Conservation (phyloP, 768 basidiomycete genomes). For the Amanita brunnescens region DNA sequence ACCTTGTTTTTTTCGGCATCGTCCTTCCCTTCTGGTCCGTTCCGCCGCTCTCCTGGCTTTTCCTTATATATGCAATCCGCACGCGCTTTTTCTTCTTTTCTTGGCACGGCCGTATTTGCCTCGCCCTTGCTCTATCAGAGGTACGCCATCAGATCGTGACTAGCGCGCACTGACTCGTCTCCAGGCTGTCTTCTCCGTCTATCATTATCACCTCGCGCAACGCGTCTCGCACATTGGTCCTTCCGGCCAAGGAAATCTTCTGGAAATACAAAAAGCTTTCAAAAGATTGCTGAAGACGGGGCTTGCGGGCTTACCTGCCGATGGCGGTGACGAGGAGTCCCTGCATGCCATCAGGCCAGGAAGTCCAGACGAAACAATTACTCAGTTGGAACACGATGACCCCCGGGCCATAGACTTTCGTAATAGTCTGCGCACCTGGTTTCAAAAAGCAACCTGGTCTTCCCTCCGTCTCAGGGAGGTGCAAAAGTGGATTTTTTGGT, state of each 20-base stretch:
- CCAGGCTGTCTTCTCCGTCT: slow-evolving; percentile 63
- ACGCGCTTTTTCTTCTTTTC: slow-evolving; percentile 34
- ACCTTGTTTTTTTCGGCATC: slow-evolving; percentile 43
- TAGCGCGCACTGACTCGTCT: slow-evolving; percentile 3
- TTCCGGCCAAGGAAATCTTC: slow-evolving; percentile 34
- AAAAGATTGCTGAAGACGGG: slow-evolving; percentile 59
- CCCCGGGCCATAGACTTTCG: slow-evolving; percentile 69
- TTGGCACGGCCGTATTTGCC: slow-evolving; percentile 28
- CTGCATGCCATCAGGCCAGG: slow-evolving; percentile 39
- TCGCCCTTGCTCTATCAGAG: slow-evolving; percentile 50
- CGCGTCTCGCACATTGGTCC: slow-evolving; percentile 40
- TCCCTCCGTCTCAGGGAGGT: slow-evolving; percentile 55
- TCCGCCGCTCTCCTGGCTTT: slow-evolving; percentile 58
- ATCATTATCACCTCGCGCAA: slow-evolving; percentile 44
- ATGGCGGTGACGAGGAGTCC: slow-evolving; percentile 48
- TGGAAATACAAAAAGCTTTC: slow-evolving; percentile 52
- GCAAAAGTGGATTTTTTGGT: slow-evolving; percentile 76
- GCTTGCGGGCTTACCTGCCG: slow-evolving; percentile 43
- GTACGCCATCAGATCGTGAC: slow-evolving; percentile 24
- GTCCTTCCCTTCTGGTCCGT: slow-evolving; percentile 60
- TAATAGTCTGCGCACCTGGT: slow-evolving; percentile 67
- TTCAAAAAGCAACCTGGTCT: slow-evolving; percentile 67
- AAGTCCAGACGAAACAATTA: slow-evolving; percentile 53
- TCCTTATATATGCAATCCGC: slow-evolving; percentile 41
- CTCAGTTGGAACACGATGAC: slow-evolving; percentile 51